Evolutionary conservation across 2,329 filamentous ascomycete genomes (phyloP).

Genomic region (Rhytidhysteron rufulum): DNA sequence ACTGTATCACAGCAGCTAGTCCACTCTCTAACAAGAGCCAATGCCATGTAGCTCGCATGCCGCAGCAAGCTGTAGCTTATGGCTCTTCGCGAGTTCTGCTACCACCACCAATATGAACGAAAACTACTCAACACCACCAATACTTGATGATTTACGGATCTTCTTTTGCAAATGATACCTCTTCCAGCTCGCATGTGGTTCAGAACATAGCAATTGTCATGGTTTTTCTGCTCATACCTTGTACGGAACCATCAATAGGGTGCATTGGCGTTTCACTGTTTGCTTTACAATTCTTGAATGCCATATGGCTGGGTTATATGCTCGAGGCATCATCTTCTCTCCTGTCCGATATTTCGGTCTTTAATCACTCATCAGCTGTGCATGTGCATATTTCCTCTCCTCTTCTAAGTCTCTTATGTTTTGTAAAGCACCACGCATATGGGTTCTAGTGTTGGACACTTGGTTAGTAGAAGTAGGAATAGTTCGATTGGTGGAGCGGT

Average conservation of each 20-base stretch:
- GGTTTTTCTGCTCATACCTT: no score
- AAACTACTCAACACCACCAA: not conserved
- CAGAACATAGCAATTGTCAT: no score
- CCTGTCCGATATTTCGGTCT: not conserved
- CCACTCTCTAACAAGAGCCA: not conserved
- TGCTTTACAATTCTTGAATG: no score
- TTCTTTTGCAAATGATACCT: not conserved
- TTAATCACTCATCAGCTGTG: not conserved
- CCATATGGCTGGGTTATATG: no score
- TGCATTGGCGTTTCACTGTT: no score
- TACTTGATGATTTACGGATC: not conserved
- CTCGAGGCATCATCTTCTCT: not conserved
- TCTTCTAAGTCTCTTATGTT: no score
- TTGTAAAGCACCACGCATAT: not conserved
- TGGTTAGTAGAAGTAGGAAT: not conserved
- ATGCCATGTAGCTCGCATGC: not conserved
- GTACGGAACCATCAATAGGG: no score
- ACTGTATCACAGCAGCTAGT: conserved; percentile 9
- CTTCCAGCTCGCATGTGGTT: no score
- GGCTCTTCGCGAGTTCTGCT: not conserved
- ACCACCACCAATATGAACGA: not conserved
- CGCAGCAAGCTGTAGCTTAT: not conserved
- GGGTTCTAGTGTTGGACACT: not conserved
- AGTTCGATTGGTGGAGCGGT: not conserved
- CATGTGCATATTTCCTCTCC: no score